Conservation (phyloP, 1,139 yeast genomes). For the Diutina rugosa region DNA sequence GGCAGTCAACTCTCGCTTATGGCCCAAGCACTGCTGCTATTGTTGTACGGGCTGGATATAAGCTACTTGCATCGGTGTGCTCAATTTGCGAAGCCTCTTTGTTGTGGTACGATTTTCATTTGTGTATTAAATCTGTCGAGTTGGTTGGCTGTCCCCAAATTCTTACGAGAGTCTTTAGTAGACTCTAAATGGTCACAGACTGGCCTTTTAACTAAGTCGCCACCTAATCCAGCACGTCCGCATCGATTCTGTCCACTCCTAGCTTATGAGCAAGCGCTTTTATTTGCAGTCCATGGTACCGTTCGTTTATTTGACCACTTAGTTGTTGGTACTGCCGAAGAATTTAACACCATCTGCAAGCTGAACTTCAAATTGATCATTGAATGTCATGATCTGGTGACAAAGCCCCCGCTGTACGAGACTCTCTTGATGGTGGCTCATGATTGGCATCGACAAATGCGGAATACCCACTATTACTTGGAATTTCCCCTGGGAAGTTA, state of each 20-base stretch:
- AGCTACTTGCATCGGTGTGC: background rate
- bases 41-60: background rate
- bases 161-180: background rate
- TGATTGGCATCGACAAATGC: background rate
- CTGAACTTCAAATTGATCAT: background rate
- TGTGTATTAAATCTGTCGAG: background rate
- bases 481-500: constrained; percentile 1
- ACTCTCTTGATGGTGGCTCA: background rate
- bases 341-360: background rate
- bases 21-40: background rate
- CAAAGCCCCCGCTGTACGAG: background rate
- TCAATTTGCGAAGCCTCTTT: background rate
- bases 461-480: background rate
- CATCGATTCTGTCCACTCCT: background rate
- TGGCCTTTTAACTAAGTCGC: background rate
- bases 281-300: background rate
- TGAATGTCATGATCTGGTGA: background rate
- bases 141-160: background rate
- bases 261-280: background rate
- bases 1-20: background rate
- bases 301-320: background rate
- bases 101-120: background rate
- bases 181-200: background rate
- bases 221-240: background rate
- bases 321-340: background rate